Base-by-base conservation (phyloP, 2,329 filamentous ascomycete genomes). In the Penicillium polonicum region DNA sequence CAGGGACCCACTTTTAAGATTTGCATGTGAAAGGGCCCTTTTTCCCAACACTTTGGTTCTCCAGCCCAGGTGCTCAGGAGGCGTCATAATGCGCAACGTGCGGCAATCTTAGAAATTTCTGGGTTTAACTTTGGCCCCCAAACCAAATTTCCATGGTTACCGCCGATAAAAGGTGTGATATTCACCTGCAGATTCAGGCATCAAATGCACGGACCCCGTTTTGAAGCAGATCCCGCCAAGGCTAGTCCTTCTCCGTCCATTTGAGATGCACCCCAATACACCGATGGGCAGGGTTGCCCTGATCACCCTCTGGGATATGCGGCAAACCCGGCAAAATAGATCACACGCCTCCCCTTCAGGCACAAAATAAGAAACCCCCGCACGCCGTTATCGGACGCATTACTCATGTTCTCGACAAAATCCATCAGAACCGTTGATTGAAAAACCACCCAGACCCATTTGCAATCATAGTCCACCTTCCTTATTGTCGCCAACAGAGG, bases 11-110 rank as follows among this genome's bases (percentile, higher is more conserved):
- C 46, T 38, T 19, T 8, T 3, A 12, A 6, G 27, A 55, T 55
- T 55, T 42, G 52, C 53, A 56, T 56, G 53, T 56, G 53, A 56
- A 45, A 45, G 52, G 27, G 23, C 21, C 21, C 44, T 36, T 55
- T 55, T 55, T 56, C 53, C 53, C 53, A 56, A 56, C 48, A 56
- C 9, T 50, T 50, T 44, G 31, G 7, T 29, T 31, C 23, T 19
- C 8, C 35, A 7, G 2, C 17, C n/a, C 15, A 31, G 12, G 10
- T 12, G 12, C 10, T 9, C 10, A 12, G 52, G 21, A 31, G 33
- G 50, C 31, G 19, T 45, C 23, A 36, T 15, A 25, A 44, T n/a
- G 25, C 17, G 42, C 23, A 27, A 29, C 9, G 8, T 43, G 41
- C 21, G 23, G 42, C 25, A 44, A 29, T 29, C 29, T 12, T 1